Evolutionary conservation across 805 yeast genomes (phyloP), one percentile per base, ranked within the genome.

Genomic region (Myxozyma neotropica): DNA sequence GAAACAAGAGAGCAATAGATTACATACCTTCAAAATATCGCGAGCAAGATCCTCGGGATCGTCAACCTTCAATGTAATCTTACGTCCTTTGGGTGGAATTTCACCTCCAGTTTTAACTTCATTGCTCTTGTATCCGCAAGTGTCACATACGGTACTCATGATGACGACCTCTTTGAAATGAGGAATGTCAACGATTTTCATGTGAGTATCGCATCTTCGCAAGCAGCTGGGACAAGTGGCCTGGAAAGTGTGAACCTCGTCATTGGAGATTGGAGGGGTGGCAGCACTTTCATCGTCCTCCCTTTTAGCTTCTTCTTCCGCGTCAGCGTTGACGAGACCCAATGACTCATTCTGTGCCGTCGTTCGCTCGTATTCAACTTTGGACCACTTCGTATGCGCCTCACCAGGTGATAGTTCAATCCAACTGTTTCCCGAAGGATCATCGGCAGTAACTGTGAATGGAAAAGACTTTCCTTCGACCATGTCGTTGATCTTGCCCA

Each of bases 41-140:
- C 99, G 85, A 38, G 96, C 86, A 69, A 94, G 80, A 78, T 94
- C 99, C 67, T 90, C 96, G 1, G 91, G 85, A 67, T 93, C 98
- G 60, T 88, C 91, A 64, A 93, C 85, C 64, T 78, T 79, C 54
- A 94, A 79, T 1, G 86, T 80, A 61, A 91, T 82, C 63, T 80
- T 84, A 65, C 85, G 85, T 63, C 97, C 99, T 73, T 85, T 80
- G 2, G 79, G 87, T 33, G 99, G 97, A 49, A 94, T 87, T 7
- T 87, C 95, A 68, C 99, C 99, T 60, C 99, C 99, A 4, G 99
- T 94, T 77, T 93, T 94, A 65, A 94, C 99, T 75, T 94, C 99
- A 72, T 94, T 94, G 17, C 96, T 89, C 77, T 89, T 93, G 76
- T 88, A 94, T 38, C 98, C 99, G 77, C 99, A 94, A 64, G 83